Evolutionary conservation across 257 asterid species (phyloP).

Genomic region (Solanum chmielewskii): DNA sequence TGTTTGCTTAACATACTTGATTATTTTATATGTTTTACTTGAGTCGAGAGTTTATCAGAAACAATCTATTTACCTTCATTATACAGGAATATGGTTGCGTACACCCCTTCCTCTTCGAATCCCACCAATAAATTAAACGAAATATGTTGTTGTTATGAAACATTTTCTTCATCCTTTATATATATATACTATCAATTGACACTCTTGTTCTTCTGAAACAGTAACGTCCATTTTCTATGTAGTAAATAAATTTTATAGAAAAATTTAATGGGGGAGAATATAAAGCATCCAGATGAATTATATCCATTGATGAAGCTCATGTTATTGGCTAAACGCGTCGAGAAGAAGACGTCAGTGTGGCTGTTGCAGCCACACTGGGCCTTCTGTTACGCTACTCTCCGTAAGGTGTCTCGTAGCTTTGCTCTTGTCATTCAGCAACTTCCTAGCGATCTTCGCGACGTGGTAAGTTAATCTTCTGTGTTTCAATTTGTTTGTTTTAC

Average conservation of each 20-base stretch:
- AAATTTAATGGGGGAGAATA: slow-evolving; percentile 33
- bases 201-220: background rate
- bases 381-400: slow-evolving; percentile 75
- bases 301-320: slow-evolving; percentile 78
- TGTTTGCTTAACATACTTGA: too few relatives aligned
- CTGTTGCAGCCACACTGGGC: slow-evolving; percentile 79
- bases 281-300: slow-evolving; percentile 76
- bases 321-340: slow-evolving; percentile 23
- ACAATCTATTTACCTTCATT: too few relatives aligned
- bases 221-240: background rate
- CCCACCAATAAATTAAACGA: too few relatives aligned
- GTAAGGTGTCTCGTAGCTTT: slow-evolving; percentile 82
- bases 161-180: background rate
- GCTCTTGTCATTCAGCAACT: slow-evolving; percentile 86
- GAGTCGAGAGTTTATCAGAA: too few relatives aligned
- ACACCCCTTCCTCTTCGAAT: too few relatives aligned
- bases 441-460: slow-evolving; percentile 75
- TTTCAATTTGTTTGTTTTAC: background rate
- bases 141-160: background rate
- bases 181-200: background rate
- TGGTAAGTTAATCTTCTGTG: slow-evolving; percentile 22
- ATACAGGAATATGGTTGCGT: too few relatives aligned
- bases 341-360: slow-evolving; percentile 61
- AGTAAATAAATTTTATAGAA: background rate
- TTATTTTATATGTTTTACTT: too few relatives aligned